phyloP scores from a whole-genome alignment of 306 rosid genomes.

The Ceratonia siliqua region DNA sequence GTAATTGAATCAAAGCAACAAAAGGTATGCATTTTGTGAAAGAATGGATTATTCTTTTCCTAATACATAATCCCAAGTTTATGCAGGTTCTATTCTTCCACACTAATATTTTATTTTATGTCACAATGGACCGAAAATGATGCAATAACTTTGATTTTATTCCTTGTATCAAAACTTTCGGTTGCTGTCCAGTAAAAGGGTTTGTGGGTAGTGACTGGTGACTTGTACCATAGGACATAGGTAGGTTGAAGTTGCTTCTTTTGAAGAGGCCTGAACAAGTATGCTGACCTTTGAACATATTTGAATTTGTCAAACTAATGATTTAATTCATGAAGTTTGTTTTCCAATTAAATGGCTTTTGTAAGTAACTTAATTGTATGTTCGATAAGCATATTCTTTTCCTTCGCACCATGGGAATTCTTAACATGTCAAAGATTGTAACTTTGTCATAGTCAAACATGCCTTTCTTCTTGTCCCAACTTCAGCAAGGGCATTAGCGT shows the following conservation, averaged over 20 bases:
- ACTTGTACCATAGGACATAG: background rate
- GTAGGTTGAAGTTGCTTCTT: background rate
- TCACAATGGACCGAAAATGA: too few relatives aligned
- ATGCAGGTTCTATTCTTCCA: conserved; percentile 46
- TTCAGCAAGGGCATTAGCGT: background rate
- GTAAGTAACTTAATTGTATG: background rate
- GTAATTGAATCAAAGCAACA: conserved; percentile 41
- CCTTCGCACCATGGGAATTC: background rate
- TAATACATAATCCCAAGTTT: conserved; percentile 57
- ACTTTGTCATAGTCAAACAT: background rate
- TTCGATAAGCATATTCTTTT: background rate
- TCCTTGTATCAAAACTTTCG: too few relatives aligned
- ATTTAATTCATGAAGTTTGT: background rate
- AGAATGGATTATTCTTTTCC: conserved; percentile 60
- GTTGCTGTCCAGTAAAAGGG: background rate
- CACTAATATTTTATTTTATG: background rate
- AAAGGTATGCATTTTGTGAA: conserved; percentile 36
- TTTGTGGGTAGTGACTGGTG: background rate
- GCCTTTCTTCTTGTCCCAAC: background rate
- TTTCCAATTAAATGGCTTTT: background rate
- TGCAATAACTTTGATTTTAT: background rate
- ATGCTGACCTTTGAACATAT: too few relatives aligned
- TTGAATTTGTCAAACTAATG: background rate
- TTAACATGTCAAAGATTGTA: background rate
- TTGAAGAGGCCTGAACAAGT: too few relatives aligned